Evolutionary conservation across 176 grass and related monocot species (phyloP).

Genomic region (Oryza rufipogon): DNA sequence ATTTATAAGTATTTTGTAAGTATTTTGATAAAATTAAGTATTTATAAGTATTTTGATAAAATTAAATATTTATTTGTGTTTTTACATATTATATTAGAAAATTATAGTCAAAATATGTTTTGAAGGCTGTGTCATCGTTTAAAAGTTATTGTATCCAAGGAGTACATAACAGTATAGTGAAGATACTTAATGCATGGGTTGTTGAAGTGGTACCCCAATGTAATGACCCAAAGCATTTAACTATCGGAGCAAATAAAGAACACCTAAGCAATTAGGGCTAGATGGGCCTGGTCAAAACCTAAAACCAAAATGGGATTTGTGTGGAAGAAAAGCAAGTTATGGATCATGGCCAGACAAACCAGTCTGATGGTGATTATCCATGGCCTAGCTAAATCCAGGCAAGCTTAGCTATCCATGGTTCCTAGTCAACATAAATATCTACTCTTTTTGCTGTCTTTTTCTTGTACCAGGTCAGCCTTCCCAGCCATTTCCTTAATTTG

Average conservation of each 20-base stretch:
- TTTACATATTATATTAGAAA: too few relatives aligned
- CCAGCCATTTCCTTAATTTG: constrained; percentile 11
- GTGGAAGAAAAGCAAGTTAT: neutral
- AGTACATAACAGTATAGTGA: neutral
- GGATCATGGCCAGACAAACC: constrained; percentile 24
- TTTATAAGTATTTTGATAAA: too few relatives aligned
- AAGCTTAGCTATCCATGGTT: neutral
- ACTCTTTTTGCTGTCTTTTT: constrained; percentile 34
- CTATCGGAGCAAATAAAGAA: neutral
- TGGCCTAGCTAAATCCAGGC: constrained; percentile 42
- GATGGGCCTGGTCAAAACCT: constrained; percentile 31
- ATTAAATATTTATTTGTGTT: too few relatives aligned
- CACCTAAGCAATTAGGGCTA: constrained; percentile 1
- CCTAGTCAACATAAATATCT: constrained; percentile 26
- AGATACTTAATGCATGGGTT: constrained; percentile 12
- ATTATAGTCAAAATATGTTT: too few relatives aligned
- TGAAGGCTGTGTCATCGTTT: too few relatives aligned
- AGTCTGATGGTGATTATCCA: constrained; percentile 20
- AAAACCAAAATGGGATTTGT: constrained; percentile 27
- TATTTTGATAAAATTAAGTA: too few relatives aligned
- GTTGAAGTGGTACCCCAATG: neutral
- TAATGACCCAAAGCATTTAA: constrained; percentile 13
- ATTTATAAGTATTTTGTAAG: too few relatives aligned
- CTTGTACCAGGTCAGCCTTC: constrained; percentile 51
- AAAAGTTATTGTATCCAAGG: too few relatives aligned